A percentile compares a stretch with the other conserved stretches of the same genome.
phyloP scores from a whole-genome alignment of 768 basidiomycete species.

The Crepidotus variabilis region DNA sequence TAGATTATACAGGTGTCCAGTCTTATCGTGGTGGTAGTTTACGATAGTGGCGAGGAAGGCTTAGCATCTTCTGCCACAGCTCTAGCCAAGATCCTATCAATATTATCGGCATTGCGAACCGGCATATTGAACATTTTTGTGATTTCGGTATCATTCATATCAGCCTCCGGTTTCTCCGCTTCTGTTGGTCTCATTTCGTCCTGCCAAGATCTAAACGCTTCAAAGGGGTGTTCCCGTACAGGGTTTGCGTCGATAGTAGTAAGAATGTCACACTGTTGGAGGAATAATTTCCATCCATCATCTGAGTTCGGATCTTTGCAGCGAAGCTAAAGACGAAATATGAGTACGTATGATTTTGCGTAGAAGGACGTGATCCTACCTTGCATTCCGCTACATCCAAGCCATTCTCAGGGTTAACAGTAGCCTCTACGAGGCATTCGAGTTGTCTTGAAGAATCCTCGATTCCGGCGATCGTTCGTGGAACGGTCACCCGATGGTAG shows the following conservation, averaged over 20 bases:
- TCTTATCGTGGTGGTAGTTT: too few species aligned
- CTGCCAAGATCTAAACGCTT: background rate
- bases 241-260: constrained; percentile 17
- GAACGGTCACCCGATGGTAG: background rate
- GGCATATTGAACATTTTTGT: background rate
- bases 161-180: background rate
- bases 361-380: constrained; percentile 31
- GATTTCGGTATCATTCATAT: background rate
- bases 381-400: constrained; percentile 39
- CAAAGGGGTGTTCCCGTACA: background rate
- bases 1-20: background rate
- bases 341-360: constrained; percentile 2
- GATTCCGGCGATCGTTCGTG: background rate
- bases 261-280: constrained; percentile 33
- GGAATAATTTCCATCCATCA: constrained; percentile 38
- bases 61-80: too few species aligned
- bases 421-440: constrained; percentile 9
- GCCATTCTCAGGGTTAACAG: constrained; percentile 13
- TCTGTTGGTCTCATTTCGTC: background rate
- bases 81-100: too few species aligned
- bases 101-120: too few species aligned
- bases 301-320: constrained; percentile 35
- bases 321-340: constrained; percentile 33
- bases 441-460: background rate
- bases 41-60: too few species aligned